Evolutionary conservation across 441 rosid genomes (phyloP), one percentile per base, ranked within the genome.

Genomic region (Breynia disticha): DNA sequence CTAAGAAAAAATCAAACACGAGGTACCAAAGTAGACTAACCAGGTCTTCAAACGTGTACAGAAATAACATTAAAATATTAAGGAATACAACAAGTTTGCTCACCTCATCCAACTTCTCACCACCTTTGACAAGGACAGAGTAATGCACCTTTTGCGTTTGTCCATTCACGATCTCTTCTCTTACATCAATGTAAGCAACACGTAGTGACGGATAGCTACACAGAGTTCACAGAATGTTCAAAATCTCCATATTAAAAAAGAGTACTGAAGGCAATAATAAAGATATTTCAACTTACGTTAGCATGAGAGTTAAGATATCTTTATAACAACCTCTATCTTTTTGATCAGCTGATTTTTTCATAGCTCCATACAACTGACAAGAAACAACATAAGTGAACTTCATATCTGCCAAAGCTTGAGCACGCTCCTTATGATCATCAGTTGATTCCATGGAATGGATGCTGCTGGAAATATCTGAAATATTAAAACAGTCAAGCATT

Each of bases 381-480:
- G 99, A 93, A 55, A 93, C 99, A 57, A 93, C 97, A 65, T 86
- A 93, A 46, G 96, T 89, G 79, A 89, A 93, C 87, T 93, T 93
- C 74, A 93, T 57, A 74, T 87, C 81, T 5, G 86, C 90, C 48
- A 86, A 75, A 62, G 97, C 97, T 64, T 75, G 79, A 9, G 81
- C 90, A 55, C 47, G 65, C 42, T 46, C 67, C 62, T 56, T 71
- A 10, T 54, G 75, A 44, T 62, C 50, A 19, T 70, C 75, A 42
- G 56, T 48, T 12, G 57, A 67, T 44, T 76, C 79, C 75, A 52
- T 63, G 61, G 74, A 67, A 63, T 64, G 76, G 53, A 22, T 55
- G 64, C 67, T 60, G 59, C 61, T 67, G 52, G 38, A 61, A 24
- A 24, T 24, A 24, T 24, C 32, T 24, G 32, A 3, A 3, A 24